phyloP scores from a whole-genome alignment of 441 rosid genomes.

The Eruca vesicaria region DNA sequence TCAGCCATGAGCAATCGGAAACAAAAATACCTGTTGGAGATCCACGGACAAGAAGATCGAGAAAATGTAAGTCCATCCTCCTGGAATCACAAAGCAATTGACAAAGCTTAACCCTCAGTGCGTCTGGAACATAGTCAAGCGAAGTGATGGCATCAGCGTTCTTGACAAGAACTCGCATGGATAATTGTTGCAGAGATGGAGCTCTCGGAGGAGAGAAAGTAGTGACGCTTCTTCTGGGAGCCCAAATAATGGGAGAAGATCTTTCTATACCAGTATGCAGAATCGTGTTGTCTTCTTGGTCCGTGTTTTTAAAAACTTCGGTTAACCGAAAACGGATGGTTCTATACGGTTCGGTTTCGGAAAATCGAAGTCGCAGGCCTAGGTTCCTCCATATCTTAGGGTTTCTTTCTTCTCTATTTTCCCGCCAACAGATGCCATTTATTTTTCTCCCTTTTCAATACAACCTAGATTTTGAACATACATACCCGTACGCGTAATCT shows the following conservation, averaged over 20 bases:
- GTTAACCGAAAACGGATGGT: no score
- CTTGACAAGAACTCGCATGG: conserved; percentile 53
- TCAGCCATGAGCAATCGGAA: conserved; percentile 85
- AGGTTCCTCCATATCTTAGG: no score
- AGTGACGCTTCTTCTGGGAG: conserved; percentile 45
- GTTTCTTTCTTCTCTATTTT: no score
- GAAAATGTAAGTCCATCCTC: conserved; percentile 50
- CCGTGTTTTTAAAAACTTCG: no score
- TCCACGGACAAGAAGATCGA: conserved; percentile 61
- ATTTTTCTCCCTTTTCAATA: no score
- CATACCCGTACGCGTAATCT: no score
- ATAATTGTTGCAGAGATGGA: conserved; percentile 66
- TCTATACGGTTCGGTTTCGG: no score
- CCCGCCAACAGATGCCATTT: no score
- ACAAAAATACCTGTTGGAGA: conserved; percentile 69
- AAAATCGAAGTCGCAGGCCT: no score
- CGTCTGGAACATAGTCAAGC: conserved; percentile 78
- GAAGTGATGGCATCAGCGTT: conserved; percentile 82
- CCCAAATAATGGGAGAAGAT: conserved; percentile 46
- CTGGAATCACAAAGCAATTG: conserved; percentile 69
- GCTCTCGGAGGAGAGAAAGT: conserved; percentile 29
- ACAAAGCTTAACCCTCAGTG: conserved; percentile 62
- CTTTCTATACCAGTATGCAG: no score
- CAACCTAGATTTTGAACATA: no score
- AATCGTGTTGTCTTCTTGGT: no score